Evolutionary conservation across 257 asterid genomes (phyloP).

Genomic region (Datura wrightii): DNA sequence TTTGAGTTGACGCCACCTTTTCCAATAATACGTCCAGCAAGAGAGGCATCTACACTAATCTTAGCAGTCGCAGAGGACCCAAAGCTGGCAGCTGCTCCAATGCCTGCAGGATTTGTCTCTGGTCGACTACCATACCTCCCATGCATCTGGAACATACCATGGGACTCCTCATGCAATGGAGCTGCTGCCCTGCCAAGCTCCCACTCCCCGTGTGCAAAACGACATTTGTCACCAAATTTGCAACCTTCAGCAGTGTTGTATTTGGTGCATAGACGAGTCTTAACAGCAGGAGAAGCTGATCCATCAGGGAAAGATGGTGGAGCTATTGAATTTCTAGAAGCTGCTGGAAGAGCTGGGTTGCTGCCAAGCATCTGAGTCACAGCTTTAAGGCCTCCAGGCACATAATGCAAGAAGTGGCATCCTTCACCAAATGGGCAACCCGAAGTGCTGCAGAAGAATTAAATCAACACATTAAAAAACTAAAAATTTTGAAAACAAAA

Average conservation of each 20-base stretch:
- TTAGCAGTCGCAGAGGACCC: constrained; percentile 82
- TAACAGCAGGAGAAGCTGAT: constrained; percentile 57
- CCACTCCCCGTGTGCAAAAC: constrained; percentile 79
- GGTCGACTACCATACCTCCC: constrained; percentile 60
- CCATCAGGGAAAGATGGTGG: constrained; percentile 66
- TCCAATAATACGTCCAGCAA: constrained; percentile 80
- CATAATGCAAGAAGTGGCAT: constrained; percentile 82
- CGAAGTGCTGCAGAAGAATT: constrained; percentile 56
- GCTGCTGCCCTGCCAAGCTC: constrained; percentile 68
- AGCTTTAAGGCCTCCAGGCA: constrained; percentile 90
- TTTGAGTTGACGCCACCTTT: constrained; percentile 78
- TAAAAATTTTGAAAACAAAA: constrained; percentile 25
- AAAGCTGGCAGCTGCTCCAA: constrained; percentile 57
- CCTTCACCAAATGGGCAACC: constrained; percentile 86
- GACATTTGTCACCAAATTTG: constrained; percentile 78
- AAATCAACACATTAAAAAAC: constrained; percentile 31
- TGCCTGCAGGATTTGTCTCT: constrained; percentile 50
- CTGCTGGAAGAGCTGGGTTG: constrained; percentile 71
- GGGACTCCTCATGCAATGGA: constrained; percentile 62
- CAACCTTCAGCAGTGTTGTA: constrained; percentile 76
- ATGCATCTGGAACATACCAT: constrained; percentile 45
- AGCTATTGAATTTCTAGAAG: constrained; percentile 48
- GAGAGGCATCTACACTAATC: constrained; percentile 77
- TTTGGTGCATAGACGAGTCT: constrained; percentile 75
- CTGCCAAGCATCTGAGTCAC: constrained; percentile 81